Percentiles rank a stretch among this genome's conserved stretches.
phyloP scores from a whole-genome alignment of 768 basidiomycete genomes.

The Rhodotorula babjevae region DNA sequence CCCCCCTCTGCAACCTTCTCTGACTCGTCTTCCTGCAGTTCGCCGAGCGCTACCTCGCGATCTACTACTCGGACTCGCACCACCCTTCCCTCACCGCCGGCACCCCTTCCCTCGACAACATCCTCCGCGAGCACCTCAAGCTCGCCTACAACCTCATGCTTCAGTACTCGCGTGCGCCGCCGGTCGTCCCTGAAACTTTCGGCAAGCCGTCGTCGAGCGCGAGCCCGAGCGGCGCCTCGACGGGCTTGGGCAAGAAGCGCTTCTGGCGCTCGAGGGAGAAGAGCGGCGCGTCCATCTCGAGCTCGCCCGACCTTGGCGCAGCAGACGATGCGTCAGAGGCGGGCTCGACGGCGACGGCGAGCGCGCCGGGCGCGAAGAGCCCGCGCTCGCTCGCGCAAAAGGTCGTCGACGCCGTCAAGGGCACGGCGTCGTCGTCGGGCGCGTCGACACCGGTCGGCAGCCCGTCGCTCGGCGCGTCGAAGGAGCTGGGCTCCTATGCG shows the following conservation, averaged over 20 bases:
- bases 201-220: background rate
- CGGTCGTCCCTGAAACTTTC: background rate
- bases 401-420: constrained; percentile 27
- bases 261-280: constrained; percentile 20
- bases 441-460: background rate
- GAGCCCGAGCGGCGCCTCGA: background rate
- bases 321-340: background rate
- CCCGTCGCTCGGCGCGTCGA: background rate
- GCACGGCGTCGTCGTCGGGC: background rate
- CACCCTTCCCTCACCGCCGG: constrained; percentile 3
- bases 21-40: background rate
- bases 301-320: background rate
- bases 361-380: constrained; percentile 2
- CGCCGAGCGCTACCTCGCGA: constrained; percentile 12
- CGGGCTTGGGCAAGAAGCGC: constrained; percentile 5
- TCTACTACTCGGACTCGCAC: background rate
- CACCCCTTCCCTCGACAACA: constrained; percentile 19
- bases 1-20: background rate
- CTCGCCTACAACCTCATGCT: constrained; percentile 42
- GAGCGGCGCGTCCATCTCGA: background rate
- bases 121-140: constrained; percentile 42
- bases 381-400: constrained; percentile 21
- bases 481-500: background rate
- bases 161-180: constrained; percentile 32
- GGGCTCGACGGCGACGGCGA: background rate